Base-by-base conservation (phyloP, 352 stramenopile species). In the Pythium coloratum region DNA sequence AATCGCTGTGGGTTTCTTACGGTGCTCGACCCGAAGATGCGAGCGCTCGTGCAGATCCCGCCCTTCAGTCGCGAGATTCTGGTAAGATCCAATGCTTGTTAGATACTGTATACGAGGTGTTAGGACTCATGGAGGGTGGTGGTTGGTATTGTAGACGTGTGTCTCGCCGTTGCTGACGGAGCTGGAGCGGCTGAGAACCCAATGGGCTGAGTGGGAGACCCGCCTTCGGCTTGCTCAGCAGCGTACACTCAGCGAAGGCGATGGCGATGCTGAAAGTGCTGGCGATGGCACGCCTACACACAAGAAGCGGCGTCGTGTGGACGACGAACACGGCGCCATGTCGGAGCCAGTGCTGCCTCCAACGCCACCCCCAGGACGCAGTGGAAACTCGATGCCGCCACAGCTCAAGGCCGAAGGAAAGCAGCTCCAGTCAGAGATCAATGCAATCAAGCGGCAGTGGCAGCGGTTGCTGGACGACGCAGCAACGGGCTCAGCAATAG, bases 1-100 rank as follows among this genome's bases (percentile, higher is more conserved):
- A 60, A 30, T 12, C 69, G 72, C n/a, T 79, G 72, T 46, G 72
- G 72, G 2, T 70, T 73, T 20, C 66, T 79, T 58, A 67, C 69
- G 16, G 59, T 76, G 14, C 6, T 79, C 0, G 69, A 76, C 61
- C 16, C 63, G 2, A 50, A 49, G 42, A 60, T 79, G 42, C 72
- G 72, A 34, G 38, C 46, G 16, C 51, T 72, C 26, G 49, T 75
- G 42, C 62, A 68, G 55, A 55, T 76, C 26, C 38, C 65, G 2
- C 62, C 59, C 6, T 66, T 75, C 46, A 68, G 56, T 53, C 72
- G 72, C 8, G 46, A 55, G 20, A 62, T 78, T 7, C 49, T 78
- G 47, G 72, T 78, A 34, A 16, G 66, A 60, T 30, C 28, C 28
- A 30, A 30, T 30, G 28, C 28, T 30, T 30, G 2, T 30, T 5